phyloP scores from a whole-genome alignment of 495 filamentous ascomycete species.

The Neurospora pannonica region DNA sequence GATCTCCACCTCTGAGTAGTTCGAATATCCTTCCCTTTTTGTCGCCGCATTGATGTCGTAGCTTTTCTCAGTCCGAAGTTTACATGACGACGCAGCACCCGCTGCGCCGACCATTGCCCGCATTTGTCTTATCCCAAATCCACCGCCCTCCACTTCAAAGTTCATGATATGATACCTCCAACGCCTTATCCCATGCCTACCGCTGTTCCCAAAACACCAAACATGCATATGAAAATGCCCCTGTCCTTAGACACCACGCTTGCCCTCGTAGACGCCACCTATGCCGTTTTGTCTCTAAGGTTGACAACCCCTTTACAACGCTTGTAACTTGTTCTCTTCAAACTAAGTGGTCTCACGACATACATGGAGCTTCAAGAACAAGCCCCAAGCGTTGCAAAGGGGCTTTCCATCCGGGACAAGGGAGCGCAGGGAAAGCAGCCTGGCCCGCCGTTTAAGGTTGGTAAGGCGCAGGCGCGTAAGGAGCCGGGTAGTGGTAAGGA shows the following conservation, averaged over 20 bases:
- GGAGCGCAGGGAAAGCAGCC: background rate
- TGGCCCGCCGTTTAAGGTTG: background rate
- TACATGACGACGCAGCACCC: background rate
- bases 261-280: background rate
- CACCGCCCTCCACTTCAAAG: background rate
- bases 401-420: background rate
- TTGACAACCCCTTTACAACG: background rate
- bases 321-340: background rate
- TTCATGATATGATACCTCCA: background rate
- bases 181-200: background rate
- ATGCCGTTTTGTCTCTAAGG: background rate
- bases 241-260: background rate
- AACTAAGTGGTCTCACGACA: background rate
- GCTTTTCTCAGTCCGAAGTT: background rate
- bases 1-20: background rate
- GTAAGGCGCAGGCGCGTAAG: background rate
- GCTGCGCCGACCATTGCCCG: background rate
- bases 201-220: background rate
- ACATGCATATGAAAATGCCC: background rate
- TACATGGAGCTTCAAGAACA: background rate
- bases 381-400: background rate
- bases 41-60: background rate
- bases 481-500: background rate
- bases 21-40: background rate
- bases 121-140: background rate